A percentile compares a stretch with the other conserved stretches of the same genome.
These are phyloP conservation scores for Flaveria robusta DNA, from an alignment of 129 eudicot genomes.

Conservation along the genomic window DNA sequence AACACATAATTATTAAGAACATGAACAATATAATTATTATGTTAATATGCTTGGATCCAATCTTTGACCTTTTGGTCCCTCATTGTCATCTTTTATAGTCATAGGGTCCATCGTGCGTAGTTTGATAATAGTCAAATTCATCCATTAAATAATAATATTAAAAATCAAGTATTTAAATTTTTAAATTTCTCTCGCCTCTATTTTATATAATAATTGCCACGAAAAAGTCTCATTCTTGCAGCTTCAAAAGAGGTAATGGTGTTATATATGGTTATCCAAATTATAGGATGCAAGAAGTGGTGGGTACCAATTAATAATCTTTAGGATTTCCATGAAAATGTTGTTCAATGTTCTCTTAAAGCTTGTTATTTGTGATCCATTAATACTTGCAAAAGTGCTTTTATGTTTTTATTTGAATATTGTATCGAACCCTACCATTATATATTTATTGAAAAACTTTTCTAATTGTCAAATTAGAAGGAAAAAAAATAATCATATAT, in stretches of 20 bases:
- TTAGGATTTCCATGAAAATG: not conserved
- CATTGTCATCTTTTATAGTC: not conserved
- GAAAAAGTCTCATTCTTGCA: not conserved
- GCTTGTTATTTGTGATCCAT: constrained; percentile 12
- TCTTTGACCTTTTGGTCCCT: not conserved
- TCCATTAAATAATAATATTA: not conserved
- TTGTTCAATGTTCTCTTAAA: constrained; percentile 1
- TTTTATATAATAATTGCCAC: not conserved
- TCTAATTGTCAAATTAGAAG: not conserved
- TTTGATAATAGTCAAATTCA: not conserved
- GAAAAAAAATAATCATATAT: not conserved
- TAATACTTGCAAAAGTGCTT: constrained; percentile 11
- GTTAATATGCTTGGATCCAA: not conserved
- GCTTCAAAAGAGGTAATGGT: not conserved
- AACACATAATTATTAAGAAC: constrained; percentile 11
- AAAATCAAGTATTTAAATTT: not conserved
- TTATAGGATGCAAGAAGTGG: not conserved
- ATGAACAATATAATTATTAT: not conserved
- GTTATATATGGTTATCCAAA: not conserved
- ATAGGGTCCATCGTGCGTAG: not conserved
- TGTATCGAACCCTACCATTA: not conserved
- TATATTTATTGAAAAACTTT: not conserved
- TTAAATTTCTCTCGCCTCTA: not conserved
- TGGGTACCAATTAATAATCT: not conserved
- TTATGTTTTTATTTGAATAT: constrained; percentile 4